A percentile compares a stretch with the other conserved stretches of the same genome.
Conservation (phyloP, 179 eudicot species). For the Spergularia azorica region DNA sequence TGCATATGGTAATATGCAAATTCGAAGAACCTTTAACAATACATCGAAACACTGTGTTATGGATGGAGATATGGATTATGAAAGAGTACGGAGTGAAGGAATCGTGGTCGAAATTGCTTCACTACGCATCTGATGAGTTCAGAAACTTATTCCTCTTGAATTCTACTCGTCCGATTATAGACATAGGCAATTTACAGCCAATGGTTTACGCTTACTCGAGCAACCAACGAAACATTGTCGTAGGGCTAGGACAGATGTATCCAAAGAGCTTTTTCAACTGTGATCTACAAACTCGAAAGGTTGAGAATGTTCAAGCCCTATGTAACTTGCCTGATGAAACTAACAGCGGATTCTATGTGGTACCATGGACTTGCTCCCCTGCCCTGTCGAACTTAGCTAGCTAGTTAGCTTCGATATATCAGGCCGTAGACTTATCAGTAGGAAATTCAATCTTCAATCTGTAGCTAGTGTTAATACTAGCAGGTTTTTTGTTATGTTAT, state of each 20-base stretch:
- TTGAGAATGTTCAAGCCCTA: not conserved
- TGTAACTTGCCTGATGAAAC: not conserved
- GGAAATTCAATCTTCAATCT: no score
- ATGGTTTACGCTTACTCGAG: not conserved
- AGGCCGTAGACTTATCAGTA: no score
- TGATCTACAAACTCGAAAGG: not conserved
- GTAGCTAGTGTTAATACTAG: no score
- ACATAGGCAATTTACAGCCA: not conserved
- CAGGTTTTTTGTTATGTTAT: no score
- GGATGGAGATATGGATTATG: not conserved
- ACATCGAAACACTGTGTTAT: no score
- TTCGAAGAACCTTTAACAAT: not conserved
- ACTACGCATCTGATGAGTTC: not conserved
- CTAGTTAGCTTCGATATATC: no score
- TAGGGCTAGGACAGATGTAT: not conserved
- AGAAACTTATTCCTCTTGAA: no score
- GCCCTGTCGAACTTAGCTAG: not conserved
- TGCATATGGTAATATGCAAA: not conserved
- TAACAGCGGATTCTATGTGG: not conserved
- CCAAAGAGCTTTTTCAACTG: not conserved
- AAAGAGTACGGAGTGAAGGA: not conserved
- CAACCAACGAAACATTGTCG: not conserved
- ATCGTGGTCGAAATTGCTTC: not conserved
- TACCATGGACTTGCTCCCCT: not conserved
- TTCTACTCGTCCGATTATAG: not conserved